phyloP scores from a whole-genome alignment of 208 protist species.

The Trypanosoma brucei region DNA sequence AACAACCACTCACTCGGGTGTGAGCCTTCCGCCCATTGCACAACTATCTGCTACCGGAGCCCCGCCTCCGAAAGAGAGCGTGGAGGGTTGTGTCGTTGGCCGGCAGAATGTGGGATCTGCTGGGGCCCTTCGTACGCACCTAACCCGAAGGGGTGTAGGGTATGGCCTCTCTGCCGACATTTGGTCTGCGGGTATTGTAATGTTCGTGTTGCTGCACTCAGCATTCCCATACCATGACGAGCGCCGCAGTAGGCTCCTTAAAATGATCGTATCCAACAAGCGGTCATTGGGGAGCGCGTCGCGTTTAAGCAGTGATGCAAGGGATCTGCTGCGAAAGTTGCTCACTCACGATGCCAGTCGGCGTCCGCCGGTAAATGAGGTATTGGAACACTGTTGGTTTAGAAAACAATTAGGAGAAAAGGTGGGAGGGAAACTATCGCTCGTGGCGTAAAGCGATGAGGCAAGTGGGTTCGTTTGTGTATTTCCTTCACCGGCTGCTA shows the following conservation, averaged over 20 bases:
- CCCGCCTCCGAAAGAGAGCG: neutral
- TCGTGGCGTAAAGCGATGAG: neutral
- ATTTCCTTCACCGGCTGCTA: neutral
- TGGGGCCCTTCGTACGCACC: neutral
- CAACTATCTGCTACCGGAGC: neutral
- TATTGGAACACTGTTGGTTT: conserved; percentile 25
- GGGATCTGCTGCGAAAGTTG: conserved; percentile 16
- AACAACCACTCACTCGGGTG: neutral
- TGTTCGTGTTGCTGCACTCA: conserved; percentile 25
- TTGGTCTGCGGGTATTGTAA: conserved; percentile 25
- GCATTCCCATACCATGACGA: conserved; percentile 28
- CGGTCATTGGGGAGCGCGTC: neutral
- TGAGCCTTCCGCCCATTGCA: conserved; percentile 8
- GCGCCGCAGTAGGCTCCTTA: conserved; percentile 8
- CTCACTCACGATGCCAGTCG: conserved; percentile 10
- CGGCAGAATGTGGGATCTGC: neutral
- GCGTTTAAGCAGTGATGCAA: conserved; percentile 12
- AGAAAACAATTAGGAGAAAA: conserved; percentile 6
- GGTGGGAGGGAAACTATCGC: neutral
- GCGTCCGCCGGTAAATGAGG: conserved; percentile 15
- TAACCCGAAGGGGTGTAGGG: conserved; percentile 1
- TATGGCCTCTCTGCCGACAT: conserved; percentile 23
- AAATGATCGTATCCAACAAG: conserved; percentile 14
- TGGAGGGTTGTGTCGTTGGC: neutral
- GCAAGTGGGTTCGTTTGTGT: neutral